phyloP scores from a whole-genome alignment of 768 basidiomycete species.

The Suillus placidus region DNA sequence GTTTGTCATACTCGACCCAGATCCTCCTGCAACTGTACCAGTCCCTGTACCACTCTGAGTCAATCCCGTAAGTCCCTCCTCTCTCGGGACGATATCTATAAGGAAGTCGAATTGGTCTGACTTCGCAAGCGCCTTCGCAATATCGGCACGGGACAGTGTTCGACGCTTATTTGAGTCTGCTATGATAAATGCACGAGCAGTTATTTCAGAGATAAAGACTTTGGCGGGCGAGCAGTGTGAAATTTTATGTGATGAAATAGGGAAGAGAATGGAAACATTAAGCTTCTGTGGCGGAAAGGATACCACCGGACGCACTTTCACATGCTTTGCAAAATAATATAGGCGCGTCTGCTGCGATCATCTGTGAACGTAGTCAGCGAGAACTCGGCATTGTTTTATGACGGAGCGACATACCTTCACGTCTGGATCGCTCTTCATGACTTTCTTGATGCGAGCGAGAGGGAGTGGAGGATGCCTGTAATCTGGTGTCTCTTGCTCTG shows the following conservation, averaged over 20 bases:
- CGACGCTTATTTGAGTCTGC: constrained; percentile 95
- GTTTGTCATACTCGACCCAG: constrained; percentile 17
- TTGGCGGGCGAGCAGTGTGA: constrained; percentile 33
- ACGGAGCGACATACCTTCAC: constrained; percentile 72
- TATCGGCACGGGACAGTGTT: constrained; percentile 92
- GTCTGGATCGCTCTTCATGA: constrained; percentile 98
- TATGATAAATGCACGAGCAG: constrained; percentile 92
- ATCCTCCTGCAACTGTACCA: neutral
- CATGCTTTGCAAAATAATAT: constrained; percentile 98
- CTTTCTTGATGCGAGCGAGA: constrained; percentile 96
- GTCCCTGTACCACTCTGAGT: constrained; percentile 15
- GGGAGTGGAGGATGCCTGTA: constrained; percentile 88
- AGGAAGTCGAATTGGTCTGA: constrained; percentile 98
- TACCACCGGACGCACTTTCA: constrained; percentile 72
- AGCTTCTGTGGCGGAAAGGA: neutral
- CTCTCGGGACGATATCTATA: constrained; percentile 93
- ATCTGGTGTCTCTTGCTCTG: constrained; percentile 88
- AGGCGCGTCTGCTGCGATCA: constrained; percentile 98
- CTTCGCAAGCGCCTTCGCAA: constrained; percentile 88
- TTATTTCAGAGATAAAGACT: constrained; percentile 97
- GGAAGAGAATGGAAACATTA: constrained; percentile 1
- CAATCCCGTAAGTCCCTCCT: constrained; percentile 49
- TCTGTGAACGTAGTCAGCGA: constrained; percentile 48
- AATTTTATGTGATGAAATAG: neutral
- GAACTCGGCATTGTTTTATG: constrained; percentile 10